These are phyloP conservation scores for Solanum hybrid DNA, from an alignment of 305 asterid species.

Conservation along the genomic window DNA sequence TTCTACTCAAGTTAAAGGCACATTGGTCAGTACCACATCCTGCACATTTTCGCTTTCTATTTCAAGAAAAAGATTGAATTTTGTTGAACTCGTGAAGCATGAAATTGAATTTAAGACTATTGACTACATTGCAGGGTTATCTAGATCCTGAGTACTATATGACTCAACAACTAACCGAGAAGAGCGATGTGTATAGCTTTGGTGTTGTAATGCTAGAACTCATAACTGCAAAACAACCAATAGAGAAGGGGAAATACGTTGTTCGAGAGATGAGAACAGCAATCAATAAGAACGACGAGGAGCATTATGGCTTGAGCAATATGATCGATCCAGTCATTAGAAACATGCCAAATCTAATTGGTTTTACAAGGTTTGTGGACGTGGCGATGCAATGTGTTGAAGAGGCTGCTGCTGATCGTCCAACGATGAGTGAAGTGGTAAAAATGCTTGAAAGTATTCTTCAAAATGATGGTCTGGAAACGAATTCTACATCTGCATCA, in stretches of 20 bases:
- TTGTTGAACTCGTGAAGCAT: background rate
- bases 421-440: slow-evolving; percentile 79
- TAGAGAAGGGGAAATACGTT: slow-evolving; percentile 76
- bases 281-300: slow-evolving; percentile 50
- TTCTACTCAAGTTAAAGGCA: slow-evolving; percentile 96
- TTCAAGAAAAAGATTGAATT: background rate
- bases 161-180: slow-evolving; percentile 82
- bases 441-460: slow-evolving; percentile 58
- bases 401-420: slow-evolving; percentile 80
- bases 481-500: slow-evolving; percentile 68
- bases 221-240: slow-evolving; percentile 70
- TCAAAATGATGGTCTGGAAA: slow-evolving; percentile 61
- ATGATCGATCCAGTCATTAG: slow-evolving; percentile 61
- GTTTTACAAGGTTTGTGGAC: slow-evolving; percentile 56
- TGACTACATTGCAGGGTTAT: slow-evolving; percentile 48
- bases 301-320: slow-evolving; percentile 42
- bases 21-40: slow-evolving; percentile 44
- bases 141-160: slow-evolving; percentile 86
- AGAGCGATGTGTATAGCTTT: slow-evolving; percentile 86
- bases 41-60: background rate
- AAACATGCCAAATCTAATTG: slow-evolving; percentile 36
- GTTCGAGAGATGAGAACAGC: slow-evolving; percentile 59
- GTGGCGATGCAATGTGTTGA: slow-evolving; percentile 89
- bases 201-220: slow-evolving; percentile 95
- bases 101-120: background rate